phyloP scores from a whole-genome alignment of 345 rosid genomes.

The Salix udensis region DNA sequence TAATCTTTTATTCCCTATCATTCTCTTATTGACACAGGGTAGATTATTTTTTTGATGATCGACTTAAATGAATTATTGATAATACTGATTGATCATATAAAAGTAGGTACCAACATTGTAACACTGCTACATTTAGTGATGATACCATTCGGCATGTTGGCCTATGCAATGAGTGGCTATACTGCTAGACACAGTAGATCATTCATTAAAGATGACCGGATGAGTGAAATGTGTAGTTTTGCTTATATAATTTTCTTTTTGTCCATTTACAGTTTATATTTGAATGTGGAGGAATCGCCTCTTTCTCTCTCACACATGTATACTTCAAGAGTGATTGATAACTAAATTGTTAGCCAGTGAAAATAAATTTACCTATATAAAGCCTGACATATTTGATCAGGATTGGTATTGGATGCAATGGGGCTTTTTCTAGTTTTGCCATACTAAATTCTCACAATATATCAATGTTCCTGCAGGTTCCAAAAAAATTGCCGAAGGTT shows the following conservation, averaged over 20 bases:
- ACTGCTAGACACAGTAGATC: not conserved
- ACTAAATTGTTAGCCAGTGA: not conserved
- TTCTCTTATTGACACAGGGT: not conserved
- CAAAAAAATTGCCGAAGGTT: constrained; percentile 67
- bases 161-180: not conserved
- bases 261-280: too few relatives aligned
- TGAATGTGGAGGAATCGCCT: too few relatives aligned
- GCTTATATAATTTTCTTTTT: too few relatives aligned
- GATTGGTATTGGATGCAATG: not conserved
- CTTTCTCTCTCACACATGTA: too few relatives aligned
- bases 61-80: not conserved
- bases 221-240: too few relatives aligned
- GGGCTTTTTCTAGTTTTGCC: not conserved
- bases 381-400: too few relatives aligned
- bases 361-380: too few relatives aligned
- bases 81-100: not conserved
- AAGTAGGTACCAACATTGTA: not conserved
- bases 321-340: not conserved
- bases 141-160: not conserved
- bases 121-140: not conserved
- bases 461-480: constrained; percentile 42
- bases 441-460: not conserved
- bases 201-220: not conserved
- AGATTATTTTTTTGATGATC: not conserved
- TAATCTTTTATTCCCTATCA: not conserved